Conservation (phyloP, 176 grass and related monocot genomes). For the Aegilops umbellulata region DNA sequence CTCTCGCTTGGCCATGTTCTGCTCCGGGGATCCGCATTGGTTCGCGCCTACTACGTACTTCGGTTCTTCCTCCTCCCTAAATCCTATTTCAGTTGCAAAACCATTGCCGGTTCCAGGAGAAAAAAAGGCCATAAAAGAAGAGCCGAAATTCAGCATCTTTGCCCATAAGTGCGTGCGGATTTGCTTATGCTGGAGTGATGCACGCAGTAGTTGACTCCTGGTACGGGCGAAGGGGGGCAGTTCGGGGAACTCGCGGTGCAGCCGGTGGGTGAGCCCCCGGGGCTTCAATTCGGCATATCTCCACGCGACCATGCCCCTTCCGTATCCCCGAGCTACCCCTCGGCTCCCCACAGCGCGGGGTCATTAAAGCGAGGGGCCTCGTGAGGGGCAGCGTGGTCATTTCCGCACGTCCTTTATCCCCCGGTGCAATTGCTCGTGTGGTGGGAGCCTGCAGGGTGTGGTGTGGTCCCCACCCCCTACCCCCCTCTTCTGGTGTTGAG, state of each 20-base stretch:
- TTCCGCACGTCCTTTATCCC: slow-evolving; percentile 32
- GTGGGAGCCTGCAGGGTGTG: slow-evolving; percentile 46
- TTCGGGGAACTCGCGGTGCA: slow-evolving; percentile 1
- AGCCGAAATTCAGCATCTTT: background rate
- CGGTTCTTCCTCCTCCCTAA: no score
- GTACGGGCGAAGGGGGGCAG: background rate
- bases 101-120: no score
- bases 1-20: background rate
- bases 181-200: background rate
- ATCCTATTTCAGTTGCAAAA: no score
- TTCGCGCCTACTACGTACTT: no score
- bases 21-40: slow-evolving; percentile 29
- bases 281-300: slow-evolving; percentile 4
- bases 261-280: slow-evolving; percentile 12
- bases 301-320: slow-evolving; percentile 7
- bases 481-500: background rate
- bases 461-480: background rate
- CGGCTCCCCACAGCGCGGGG: background rate
- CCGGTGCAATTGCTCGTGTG: slow-evolving; percentile 54
- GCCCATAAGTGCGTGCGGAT: background rate
- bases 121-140: background rate
- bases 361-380: background rate
- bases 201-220: slow-evolving; percentile 24
- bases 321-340: slow-evolving; percentile 24
- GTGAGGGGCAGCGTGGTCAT: slow-evolving; percentile 13